A percentile compares a stretch with the other conserved stretches of the same genome.
phyloP scores from a whole-genome alignment of 495 filamentous ascomycete species.

The Daldinia bambusicola region DNA sequence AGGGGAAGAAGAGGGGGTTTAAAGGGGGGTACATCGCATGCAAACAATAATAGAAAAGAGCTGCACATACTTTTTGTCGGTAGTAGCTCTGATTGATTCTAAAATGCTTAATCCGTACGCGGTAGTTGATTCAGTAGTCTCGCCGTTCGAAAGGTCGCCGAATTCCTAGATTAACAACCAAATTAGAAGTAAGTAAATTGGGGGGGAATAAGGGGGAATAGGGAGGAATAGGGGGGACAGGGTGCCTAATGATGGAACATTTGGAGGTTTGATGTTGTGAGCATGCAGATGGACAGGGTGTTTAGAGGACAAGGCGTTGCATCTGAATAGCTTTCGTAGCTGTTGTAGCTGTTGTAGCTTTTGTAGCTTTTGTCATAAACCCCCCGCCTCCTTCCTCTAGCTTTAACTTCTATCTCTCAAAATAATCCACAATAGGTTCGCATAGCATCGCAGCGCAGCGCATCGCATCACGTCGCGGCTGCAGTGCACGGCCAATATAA shows the following conservation, averaged over 20 bases:
- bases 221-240: background rate
- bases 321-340: constrained; percentile 11
- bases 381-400: constrained; percentile 1
- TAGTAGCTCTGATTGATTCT: constrained; percentile 70
- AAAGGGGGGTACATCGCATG: background rate
- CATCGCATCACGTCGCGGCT: constrained; percentile 23
- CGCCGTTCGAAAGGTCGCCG: constrained; percentile 57
- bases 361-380: constrained; percentile 20
- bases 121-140: constrained; percentile 71
- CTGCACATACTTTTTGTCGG: constrained; percentile 73
- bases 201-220: background rate
- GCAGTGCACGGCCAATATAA: constrained; percentile 9
- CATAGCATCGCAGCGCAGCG: constrained; percentile 16
- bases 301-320: constrained; percentile 27
- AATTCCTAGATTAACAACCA: constrained; percentile 40
- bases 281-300: constrained; percentile 26
- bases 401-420: constrained; percentile 22
- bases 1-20: background rate
- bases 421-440: constrained; percentile 17
- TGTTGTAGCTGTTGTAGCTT: background rate
- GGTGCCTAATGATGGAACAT: constrained; percentile 19
- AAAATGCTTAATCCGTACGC: constrained; percentile 72
- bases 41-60: constrained; percentile 10
- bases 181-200: constrained; percentile 33
- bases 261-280: constrained; percentile 30